Base-by-base conservation (phyloP, 495 filamentous ascomycete genomes). In the Cairneyella variabilis region DNA sequence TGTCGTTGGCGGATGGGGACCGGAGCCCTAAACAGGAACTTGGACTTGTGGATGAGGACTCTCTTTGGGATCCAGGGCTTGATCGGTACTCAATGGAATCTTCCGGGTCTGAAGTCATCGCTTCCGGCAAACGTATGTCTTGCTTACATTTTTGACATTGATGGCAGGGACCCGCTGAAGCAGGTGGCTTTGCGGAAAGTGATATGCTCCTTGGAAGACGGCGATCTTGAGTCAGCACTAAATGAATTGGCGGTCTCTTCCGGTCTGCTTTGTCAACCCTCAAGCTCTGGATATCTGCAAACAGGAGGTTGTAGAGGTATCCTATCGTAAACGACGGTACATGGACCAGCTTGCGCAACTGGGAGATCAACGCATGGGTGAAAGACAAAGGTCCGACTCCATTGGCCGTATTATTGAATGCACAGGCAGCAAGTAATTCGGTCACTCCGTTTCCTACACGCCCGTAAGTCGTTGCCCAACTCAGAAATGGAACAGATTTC, bases 201-300 rank as follows among this genome's bases (percentile, higher is more conserved):
- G n/a, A n/a, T n/a, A 43, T 43, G 21, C 40, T 43, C 14, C 40
- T 20, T 14, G 40, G 40, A 7, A 14, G 12, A 11, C 20, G 14
- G 21, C 23, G 14, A 20, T 43, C 20, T 20, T 43, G 40, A 20
- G 14, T 43, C 40, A 43, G 23, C 1, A 43, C 40, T 21, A 43
- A 23, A 43, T 43, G 40, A 21, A 43, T 23, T 7, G 40, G 40
- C 6, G 40, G 1, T 14, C 23, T 43, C 16, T 43, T 43, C 11
- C 20, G 18, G 17, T 20, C 17, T 12, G 16, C 14, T 1, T 43
- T 11, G 14, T 43, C 40, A 14, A 43, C 20, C 21, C 40, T 20
- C 40, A 14, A 43, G 16, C 40, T 43, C 14, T 43, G 40, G 10
- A 43, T 43, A 17, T 43, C 40, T 43, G 40, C 20, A 20, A 43